Conservation (phyloP, 805 yeast species). For the Brettanomyces bruxellensis region DNA sequence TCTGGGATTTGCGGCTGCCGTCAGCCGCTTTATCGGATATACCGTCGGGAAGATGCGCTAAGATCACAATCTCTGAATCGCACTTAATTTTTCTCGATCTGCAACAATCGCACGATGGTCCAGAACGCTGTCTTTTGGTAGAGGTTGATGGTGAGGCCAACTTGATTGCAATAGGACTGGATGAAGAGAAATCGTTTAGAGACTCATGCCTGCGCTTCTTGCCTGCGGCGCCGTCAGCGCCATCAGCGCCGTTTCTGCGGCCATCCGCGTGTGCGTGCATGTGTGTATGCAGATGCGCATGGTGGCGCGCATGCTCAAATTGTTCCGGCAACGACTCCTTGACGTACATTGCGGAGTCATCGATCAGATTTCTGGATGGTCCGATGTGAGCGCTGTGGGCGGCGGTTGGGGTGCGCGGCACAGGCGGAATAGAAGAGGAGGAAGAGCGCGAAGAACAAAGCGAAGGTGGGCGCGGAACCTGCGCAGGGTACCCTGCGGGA, state of each 20-base stretch:
- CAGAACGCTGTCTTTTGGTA: conserved; percentile 49
- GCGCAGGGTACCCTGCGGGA: conserved; percentile 1
- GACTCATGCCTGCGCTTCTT: neutral
- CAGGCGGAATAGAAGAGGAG: conserved; percentile 1
- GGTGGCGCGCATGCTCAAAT: neutral
- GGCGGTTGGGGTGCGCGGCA: neutral
- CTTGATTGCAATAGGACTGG: conserved; percentile 17
- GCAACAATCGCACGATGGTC: conserved; percentile 71
- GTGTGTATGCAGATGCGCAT: neutral
- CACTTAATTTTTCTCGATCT: conserved; percentile 64
- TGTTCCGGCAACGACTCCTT: neutral
- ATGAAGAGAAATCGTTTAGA: neutral
- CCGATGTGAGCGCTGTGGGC: neutral
- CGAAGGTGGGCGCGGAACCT: conserved; percentile 2
- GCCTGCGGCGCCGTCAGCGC: neutral
- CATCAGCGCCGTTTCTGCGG: neutral
- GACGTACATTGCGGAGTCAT: neutral
- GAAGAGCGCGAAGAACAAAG: conserved; percentile 5
- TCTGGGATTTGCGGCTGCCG: conserved; percentile 10
- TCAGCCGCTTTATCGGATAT: neutral
- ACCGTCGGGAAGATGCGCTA: conserved; percentile 14
- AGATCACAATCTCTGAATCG: conserved; percentile 47
- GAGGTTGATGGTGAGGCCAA: conserved; percentile 24
- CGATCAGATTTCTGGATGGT: neutral
- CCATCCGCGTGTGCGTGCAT: neutral